Evolutionary conservation across 352 stramenopile genomes (phyloP).

Genomic region (Peronospora belbahrii): DNA sequence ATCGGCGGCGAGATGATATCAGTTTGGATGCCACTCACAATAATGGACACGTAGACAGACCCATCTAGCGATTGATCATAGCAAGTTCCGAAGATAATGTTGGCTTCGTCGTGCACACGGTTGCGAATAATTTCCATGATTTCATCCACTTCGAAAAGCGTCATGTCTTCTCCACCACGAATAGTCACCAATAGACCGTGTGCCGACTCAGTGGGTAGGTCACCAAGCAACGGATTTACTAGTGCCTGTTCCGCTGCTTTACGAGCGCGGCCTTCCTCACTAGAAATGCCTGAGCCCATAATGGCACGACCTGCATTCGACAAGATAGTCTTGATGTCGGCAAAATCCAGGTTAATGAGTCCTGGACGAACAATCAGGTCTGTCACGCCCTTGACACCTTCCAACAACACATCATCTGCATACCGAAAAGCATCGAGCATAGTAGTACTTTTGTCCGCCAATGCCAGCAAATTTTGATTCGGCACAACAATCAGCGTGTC

Average conservation of each 20-base stretch:
- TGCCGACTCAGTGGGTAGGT: slow-evolving; percentile 90
- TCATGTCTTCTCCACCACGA: slow-evolving; percentile 89
- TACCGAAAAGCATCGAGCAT: slow-evolving; percentile 91
- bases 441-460: slow-evolving; percentile 90
- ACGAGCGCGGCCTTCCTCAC: slow-evolving; percentile 67
- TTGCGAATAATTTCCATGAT: slow-evolving; percentile 86
- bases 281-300: slow-evolving; percentile 90
- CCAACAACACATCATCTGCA: slow-evolving; percentile 92
- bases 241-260: slow-evolving; percentile 92
- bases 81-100: slow-evolving; percentile 87
- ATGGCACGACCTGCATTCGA: slow-evolving; percentile 90
- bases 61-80: slow-evolving; percentile 78
- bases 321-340: slow-evolving; percentile 94
- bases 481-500: slow-evolving; percentile 96
- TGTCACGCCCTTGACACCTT: slow-evolving; percentile 93
- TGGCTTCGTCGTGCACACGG: slow-evolving; percentile 71
- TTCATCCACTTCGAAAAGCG: slow-evolving; percentile 87
- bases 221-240: slow-evolving; percentile 89
- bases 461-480: slow-evolving; percentile 93
- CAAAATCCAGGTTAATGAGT: slow-evolving; percentile 97
- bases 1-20: slow-evolving; percentile 77
- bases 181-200: slow-evolving; percentile 94
- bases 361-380: slow-evolving; percentile 94
- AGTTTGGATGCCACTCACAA: slow-evolving; percentile 83
- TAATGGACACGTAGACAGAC: slow-evolving; percentile 83